phyloP scores from a whole-genome alignment of 139 green algal species.

The Coelastrella sp. region DNA sequence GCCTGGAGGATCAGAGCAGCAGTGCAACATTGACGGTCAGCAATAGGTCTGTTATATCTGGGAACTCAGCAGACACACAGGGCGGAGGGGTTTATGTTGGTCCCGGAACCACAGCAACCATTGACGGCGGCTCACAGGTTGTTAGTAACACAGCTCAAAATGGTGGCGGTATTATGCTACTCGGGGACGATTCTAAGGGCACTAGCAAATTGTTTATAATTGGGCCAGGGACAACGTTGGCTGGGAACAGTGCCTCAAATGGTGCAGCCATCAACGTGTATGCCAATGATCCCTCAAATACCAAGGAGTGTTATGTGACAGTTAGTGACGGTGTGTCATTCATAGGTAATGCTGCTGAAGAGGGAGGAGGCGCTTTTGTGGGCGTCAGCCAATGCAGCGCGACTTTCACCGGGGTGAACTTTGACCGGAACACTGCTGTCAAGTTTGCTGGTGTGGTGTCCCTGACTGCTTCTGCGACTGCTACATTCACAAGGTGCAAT shows the following conservation, averaged over 20 bases:
- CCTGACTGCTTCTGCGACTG: background rate
- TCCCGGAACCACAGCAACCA: background rate
- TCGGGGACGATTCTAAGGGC: background rate
- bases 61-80: background rate
- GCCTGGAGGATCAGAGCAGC: background rate
- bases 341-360: background rate
- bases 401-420: background rate
- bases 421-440: background rate
- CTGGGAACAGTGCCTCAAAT: background rate
- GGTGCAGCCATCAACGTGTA: background rate
- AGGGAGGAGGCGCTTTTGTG: background rate
- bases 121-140: background rate
- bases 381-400: background rate
- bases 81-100: background rate
- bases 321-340: background rate
- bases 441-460: background rate
- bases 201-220: background rate
- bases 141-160: background rate
- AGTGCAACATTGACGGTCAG: background rate
- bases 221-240: background rate
- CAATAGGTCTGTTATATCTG: background rate
- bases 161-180: background rate
- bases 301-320: background rate
- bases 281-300: background rate
- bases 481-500: background rate